These are phyloP conservation scores for Wickerhamiella dianesei DNA, from an alignment of 805 yeast species.

Conservation along the genomic window DNA sequence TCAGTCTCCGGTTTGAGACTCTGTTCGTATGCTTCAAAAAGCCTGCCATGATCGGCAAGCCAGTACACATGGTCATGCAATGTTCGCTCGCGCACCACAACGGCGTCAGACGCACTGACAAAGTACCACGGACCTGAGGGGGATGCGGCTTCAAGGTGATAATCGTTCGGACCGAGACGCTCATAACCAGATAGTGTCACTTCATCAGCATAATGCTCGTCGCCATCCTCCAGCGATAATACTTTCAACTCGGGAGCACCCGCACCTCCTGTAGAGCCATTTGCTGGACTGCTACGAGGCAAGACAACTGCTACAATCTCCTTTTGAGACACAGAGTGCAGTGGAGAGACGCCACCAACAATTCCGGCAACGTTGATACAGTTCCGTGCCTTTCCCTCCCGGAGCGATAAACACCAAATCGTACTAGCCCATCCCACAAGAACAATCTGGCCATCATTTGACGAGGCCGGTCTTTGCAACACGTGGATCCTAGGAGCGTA, in stretches of 20 bases:
- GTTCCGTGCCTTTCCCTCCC: slow-evolving; percentile 3
- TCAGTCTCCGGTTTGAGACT: not conserved
- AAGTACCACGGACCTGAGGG: slow-evolving; percentile 39
- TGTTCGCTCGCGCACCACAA: slow-evolving; percentile 58
- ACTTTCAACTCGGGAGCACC: slow-evolving; percentile 54
- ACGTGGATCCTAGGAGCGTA: slow-evolving; percentile 61
- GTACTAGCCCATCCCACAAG: slow-evolving; percentile 73
- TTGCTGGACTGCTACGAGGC: not conserved
- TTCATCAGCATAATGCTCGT: slow-evolving; percentile 68
- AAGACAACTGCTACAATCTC: slow-evolving; percentile 9
- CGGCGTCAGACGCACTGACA: slow-evolving; percentile 70
- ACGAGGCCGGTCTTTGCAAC: slow-evolving; percentile 32
- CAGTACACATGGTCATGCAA: slow-evolving; percentile 59
- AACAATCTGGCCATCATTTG: slow-evolving; percentile 34
- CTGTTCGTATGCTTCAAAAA: slow-evolving; percentile 49
- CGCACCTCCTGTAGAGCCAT: not conserved
- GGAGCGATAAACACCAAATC: slow-evolving; percentile 45
- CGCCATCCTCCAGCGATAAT: slow-evolving; percentile 49
- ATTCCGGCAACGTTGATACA: slow-evolving; percentile 2
- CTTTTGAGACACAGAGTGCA: slow-evolving; percentile 4
- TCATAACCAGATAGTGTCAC: slow-evolving; percentile 46
- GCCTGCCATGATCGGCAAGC: slow-evolving; percentile 44
- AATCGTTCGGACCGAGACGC: slow-evolving; percentile 65
- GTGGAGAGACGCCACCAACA: slow-evolving; percentile 11
- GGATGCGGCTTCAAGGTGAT: slow-evolving; percentile 21